Base-by-base conservation (phyloP, 768 basidiomycete species). In the Scleroderma citrinum region DNA sequence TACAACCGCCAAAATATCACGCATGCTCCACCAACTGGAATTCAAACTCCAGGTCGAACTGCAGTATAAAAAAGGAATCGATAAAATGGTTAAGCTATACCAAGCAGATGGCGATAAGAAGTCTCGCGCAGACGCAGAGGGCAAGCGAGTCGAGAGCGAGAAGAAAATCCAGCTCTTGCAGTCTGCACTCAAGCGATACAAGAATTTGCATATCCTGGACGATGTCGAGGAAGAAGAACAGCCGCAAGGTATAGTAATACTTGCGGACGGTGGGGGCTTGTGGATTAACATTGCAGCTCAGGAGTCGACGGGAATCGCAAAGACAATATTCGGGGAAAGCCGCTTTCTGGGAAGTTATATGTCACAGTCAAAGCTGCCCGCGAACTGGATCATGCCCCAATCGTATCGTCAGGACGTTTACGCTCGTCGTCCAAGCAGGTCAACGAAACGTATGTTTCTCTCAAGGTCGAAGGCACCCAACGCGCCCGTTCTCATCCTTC, bases 11-110 rank as follows among this genome's bases (percentile, higher is more conserved):
- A 98, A 95, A 75, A 98, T 99, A 65, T 90, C 92, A 36, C 82
- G 82, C 58, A 97, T 98, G 94, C 81, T 98, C 44, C 94, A 97
- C 69, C 94, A 97, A 69, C 84, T 99, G 53, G 94, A 98, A 70
- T 99, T 97, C 81, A 99, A 99, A 72, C 83, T 97, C 48, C 91
- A 95, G 68, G 92, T 99, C 55, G 96, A 99, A 70, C 81, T 87
- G 72, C 93, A 98, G 71, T 97, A 97, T 76, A 95, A 94, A 76
- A 80, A 85, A 65, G 96, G 96, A 36, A 96, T 97, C 55, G 94
- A 98, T 71, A 97, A 97, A 75, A 99, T 99, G 96, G 89, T 86
- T 32, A 94, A 89, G 69, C 77, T 97, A 29, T 97, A 97, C 66
- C 84, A 92, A 60, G 90, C 87, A 5, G 96, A 99, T 61, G 95